These are phyloP conservation scores for Priceomyces carsonii DNA, from an alignment of 805 yeast genomes.

Conservation along the genomic window DNA sequence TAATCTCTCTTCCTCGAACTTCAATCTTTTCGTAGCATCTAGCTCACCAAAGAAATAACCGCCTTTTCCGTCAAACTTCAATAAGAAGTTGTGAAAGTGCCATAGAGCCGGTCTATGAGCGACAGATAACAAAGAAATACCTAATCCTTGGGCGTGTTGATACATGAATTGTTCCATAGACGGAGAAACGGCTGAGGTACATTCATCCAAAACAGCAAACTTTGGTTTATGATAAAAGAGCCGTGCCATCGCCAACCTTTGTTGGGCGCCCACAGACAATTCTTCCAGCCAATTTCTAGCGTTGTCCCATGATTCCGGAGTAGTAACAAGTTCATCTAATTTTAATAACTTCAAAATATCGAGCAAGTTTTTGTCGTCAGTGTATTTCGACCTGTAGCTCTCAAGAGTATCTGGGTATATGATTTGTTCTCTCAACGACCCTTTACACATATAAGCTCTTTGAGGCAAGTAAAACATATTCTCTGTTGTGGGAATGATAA, in stretches of 20 bases:
- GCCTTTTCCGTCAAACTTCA: conserved; percentile 87
- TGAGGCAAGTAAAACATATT: conserved; percentile 89
- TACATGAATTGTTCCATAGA: conserved; percentile 91
- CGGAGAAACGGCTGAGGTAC: conserved; percentile 91
- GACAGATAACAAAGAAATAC: conserved; percentile 83
- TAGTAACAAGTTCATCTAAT: conserved; percentile 53
- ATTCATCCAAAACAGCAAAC: conserved; percentile 94
- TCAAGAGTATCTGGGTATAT: conserved; percentile 79
- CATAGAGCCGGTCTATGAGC: conserved; percentile 91
- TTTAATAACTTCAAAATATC: conserved; percentile 58
- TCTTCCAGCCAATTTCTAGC: conserved; percentile 87
- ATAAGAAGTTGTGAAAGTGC: conserved; percentile 82
- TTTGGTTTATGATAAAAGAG: conserved; percentile 87
- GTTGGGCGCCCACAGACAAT: conserved; percentile 88
- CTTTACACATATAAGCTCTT: conserved; percentile 81
- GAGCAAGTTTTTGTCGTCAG: conserved; percentile 50
- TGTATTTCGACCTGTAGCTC: conserved; percentile 45
- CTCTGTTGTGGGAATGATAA: conserved; percentile 63
- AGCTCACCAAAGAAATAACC: conserved; percentile 61
- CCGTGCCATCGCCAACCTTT: conserved; percentile 89
- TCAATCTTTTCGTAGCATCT: conserved; percentile 71
- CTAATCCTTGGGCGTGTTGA: conserved; percentile 71
- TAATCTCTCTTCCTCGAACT: conserved; percentile 76
- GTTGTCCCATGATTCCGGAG: conserved; percentile 56
- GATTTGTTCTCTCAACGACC: conserved; percentile 82